phyloP scores from a whole-genome alignment of 306 rosid species.

The Quercus berberidifolia region DNA sequence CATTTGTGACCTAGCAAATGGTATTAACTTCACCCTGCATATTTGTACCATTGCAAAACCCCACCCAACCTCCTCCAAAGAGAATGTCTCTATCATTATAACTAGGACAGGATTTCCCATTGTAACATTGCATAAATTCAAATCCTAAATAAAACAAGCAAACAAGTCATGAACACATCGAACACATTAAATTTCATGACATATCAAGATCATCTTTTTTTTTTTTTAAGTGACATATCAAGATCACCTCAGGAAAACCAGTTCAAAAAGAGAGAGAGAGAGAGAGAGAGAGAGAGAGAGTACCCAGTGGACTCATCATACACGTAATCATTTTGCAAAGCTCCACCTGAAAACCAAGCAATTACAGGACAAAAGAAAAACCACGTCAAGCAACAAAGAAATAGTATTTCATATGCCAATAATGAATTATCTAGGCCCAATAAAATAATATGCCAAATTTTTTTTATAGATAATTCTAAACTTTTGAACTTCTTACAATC shows the following conservation, averaged over 20 bases:
- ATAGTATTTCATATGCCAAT: conserved; percentile 16
- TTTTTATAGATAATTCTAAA: neutral
- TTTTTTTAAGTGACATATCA: neutral
- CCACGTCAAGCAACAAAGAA: conserved; percentile 1
- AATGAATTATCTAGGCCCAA: neutral
- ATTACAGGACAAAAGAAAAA: conserved; percentile 1
- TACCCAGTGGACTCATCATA: conserved; percentile 75
- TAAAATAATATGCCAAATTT: neutral
- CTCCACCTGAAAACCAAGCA: conserved; percentile 44
- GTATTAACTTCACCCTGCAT: neutral
- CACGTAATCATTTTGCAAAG: conserved; percentile 45
- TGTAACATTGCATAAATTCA: neutral
- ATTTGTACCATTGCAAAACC: neutral
- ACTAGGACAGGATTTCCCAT: neutral
- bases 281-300: conserved; percentile 11
- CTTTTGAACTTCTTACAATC: neutral
- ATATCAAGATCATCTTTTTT: neutral
- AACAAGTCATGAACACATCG: neutral
- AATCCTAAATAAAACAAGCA: neutral
- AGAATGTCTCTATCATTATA: neutral
- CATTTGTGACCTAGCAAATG: neutral
- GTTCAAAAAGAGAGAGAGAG: conserved; percentile 6
- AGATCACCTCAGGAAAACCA: neutral
- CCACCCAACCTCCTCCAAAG: neutral
- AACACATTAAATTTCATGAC: neutral